Evolutionary conservation across 345 rosid genomes (phyloP), one percentile per base, ranked within the genome.

Genomic region (Salix caprea): DNA sequence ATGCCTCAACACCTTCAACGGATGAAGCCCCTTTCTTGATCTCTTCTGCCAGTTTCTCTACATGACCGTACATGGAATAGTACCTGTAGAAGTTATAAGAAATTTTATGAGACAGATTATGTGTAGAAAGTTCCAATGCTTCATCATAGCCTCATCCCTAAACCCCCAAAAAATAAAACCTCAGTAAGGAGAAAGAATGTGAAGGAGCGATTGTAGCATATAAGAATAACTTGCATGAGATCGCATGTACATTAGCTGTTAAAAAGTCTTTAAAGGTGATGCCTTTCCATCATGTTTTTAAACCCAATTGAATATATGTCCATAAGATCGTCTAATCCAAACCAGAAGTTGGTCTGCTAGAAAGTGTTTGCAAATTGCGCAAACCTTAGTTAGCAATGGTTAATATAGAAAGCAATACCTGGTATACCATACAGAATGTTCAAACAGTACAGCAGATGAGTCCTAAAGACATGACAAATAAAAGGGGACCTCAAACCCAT

Each of bases 51-150:
- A 94, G 84, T 83, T 82, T 91, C 90, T 90, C 94, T 30, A 94
- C 97, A 79, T 94, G 98, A 36, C 98, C 98, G 61, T 94, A 92
- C 98, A 92, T 94, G 82, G 98, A 92, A 85, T 94, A 92, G 88
- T 92, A 94, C 86, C 98, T 94, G 83, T 40, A 81, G 69, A 65
- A 40, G 70, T 66, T 77, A 56, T 34, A 48, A 76, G 48, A 81
- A 66, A 21, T 8, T 74, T 83, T 48, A 2, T 42, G 30, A 39
- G 74, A 71, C 34, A 75, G 46, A 34, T 5, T 6, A 19, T 8
- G 39, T 16, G 6, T 6, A 1, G n/a, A 54, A 13, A 58, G 24
- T 42, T 40, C 14, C 46, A 42, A 42, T 42, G 14, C 46, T 42
- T 42, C 46, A 42, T 42, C 46, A 42, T 42, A 42, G 13, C 46